phyloP scores from a whole-genome alignment of 371 early-diverging fungal species.

The Mucor indicus region DNA sequence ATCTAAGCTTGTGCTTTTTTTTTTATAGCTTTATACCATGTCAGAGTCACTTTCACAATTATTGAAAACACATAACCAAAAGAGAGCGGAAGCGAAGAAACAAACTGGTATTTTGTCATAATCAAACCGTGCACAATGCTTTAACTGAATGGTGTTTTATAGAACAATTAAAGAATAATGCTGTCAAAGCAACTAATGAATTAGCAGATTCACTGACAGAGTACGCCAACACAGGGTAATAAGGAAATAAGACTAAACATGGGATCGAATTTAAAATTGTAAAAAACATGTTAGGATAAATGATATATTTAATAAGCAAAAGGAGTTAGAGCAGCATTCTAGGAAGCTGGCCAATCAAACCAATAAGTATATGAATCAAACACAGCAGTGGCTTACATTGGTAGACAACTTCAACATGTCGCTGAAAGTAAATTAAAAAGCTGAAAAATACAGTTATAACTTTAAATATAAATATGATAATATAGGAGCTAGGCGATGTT shows the following conservation, averaged over 20 bases:
- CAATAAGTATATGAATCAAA: conserved; percentile 50
- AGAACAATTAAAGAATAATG: conserved; percentile 60
- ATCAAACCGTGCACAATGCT: not conserved
- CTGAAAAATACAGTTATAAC: not conserved
- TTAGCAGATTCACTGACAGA: conserved; percentile 58
- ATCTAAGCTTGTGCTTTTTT: too few species aligned
- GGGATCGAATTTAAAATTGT: not conserved
- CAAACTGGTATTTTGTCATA: conserved; percentile 36
- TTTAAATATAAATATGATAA: not conserved
- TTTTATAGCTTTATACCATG: too few species aligned
- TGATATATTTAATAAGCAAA: conserved; percentile 57
- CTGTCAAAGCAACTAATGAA: conserved; percentile 43
- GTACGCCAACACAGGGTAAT: conserved; percentile 54
- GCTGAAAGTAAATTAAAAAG: conserved; percentile 43
- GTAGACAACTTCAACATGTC: conserved; percentile 61
- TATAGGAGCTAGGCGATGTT: conserved; percentile 77
- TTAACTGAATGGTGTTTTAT: not conserved
- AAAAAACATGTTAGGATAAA: conserved; percentile 34
- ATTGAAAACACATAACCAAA: conserved; percentile 43
- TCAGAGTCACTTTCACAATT: conserved; percentile 37
- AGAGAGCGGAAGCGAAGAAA: conserved; percentile 34
- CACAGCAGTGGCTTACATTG: conserved; percentile 62
- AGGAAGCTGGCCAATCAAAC: conserved; percentile 50
- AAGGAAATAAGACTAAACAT: not conserved
- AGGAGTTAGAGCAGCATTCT: conserved; percentile 61